Evolutionary conservation across 768 basidiomycete genomes (phyloP).

Genomic region (Boletus edulis): DNA sequence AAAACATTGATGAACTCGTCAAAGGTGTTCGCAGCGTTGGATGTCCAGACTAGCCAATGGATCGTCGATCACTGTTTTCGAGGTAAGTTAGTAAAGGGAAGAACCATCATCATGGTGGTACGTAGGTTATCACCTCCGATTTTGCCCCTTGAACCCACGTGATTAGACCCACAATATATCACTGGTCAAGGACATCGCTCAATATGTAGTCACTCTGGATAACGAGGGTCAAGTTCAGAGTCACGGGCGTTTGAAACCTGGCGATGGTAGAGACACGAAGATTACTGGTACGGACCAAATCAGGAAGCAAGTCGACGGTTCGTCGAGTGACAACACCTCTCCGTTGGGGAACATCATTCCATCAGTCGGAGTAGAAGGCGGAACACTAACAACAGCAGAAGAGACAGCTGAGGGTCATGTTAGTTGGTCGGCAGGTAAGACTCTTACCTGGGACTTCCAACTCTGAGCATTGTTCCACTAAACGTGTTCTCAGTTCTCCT

Average conservation of each 20-base stretch:
- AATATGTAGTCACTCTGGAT: conserved; percentile 50
- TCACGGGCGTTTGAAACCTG: conserved; percentile 42
- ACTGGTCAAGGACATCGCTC: conserved; percentile 21
- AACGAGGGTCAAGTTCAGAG: conserved; percentile 48
- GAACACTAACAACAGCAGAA: conserved; percentile 9
- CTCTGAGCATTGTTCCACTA: not conserved
- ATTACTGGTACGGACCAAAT: not conserved
- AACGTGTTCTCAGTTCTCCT: conserved; percentile 3
- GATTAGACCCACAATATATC: conserved; percentile 32
- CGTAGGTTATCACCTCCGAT: not conserved
- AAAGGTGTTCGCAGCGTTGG: conserved; percentile 51
- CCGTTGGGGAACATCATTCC: conserved; percentile 19
- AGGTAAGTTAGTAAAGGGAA: conserved; percentile 3
- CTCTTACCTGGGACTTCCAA: not conserved
- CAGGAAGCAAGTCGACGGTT: not conserved
- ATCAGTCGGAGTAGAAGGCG: conserved; percentile 15
- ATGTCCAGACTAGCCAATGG: conserved; percentile 50
- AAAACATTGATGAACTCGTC: not conserved
- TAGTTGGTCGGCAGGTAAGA: conserved; percentile 16
- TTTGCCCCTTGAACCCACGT: not conserved
- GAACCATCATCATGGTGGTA: conserved; percentile 11
- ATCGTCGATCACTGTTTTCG: conserved; percentile 46
- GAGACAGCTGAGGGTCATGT: conserved; percentile 15
- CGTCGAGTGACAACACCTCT: conserved; percentile 7
- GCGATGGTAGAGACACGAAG: not conserved